These are phyloP conservation scores for Cladosporium halotolerans DNA, from an alignment of 2,329 filamentous ascomycete species.

Conservation along the genomic window DNA sequence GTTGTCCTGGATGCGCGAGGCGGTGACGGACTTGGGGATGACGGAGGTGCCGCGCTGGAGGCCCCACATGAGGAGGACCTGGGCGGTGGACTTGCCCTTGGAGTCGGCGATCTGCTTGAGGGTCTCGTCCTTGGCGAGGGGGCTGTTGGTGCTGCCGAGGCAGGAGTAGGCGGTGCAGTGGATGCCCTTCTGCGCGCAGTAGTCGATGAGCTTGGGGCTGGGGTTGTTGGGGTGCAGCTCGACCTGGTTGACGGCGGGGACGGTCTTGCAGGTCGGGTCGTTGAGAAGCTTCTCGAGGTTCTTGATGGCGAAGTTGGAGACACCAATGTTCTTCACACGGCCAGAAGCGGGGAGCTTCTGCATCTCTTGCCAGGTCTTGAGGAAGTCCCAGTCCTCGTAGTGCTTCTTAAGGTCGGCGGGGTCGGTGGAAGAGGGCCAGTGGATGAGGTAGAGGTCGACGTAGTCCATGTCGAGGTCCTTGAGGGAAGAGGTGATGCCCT, in stretches of 20 bases:
- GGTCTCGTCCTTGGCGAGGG: slow-evolving; percentile 38
- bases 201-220: slow-evolving; percentile 47
- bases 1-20: slow-evolving; percentile 68
- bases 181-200: slow-evolving; percentile 46
- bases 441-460: slow-evolving; percentile 58
- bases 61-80: slow-evolving; percentile 45
- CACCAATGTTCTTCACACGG: slow-evolving; percentile 63
- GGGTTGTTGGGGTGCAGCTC: slow-evolving; percentile 71
- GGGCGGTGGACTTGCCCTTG: slow-evolving; percentile 39
- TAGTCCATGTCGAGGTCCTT: slow-evolving; percentile 47
- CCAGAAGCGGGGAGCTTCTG: slow-evolving; percentile 55
- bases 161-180: slow-evolving; percentile 48
- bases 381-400: slow-evolving; percentile 59
- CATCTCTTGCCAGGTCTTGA: slow-evolving; percentile 61
- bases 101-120: slow-evolving; percentile 36
- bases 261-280: slow-evolving; percentile 58
- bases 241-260: slow-evolving; percentile 49
- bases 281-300: slow-evolving; percentile 46
- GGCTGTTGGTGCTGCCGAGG: slow-evolving; percentile 39
- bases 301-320: slow-evolving; percentile 63
- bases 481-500: slow-evolving; percentile 34
- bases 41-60: slow-evolving; percentile 42
- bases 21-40: slow-evolving; percentile 46
- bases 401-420: slow-evolving; percentile 60
- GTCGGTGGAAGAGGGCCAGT: slow-evolving; percentile 34